phyloP scores from a whole-genome alignment of 1,139 yeast species.

The Hemisphaericaspora lyxosophila region DNA sequence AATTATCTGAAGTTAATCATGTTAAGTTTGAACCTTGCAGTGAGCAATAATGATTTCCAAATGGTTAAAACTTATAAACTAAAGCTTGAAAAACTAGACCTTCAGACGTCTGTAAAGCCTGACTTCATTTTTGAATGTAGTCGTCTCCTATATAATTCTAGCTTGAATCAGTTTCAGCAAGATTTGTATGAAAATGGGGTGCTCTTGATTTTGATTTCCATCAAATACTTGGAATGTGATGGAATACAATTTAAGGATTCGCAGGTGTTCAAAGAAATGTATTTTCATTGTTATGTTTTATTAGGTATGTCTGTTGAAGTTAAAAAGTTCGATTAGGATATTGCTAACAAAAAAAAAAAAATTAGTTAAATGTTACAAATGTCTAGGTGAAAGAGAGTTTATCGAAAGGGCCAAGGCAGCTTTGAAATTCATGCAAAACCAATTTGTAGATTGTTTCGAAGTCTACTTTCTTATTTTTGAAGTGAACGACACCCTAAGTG shows the following conservation, averaged over 20 bases:
- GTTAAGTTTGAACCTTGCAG: slow-evolving; percentile 10
- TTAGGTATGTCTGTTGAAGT: slow-evolving; percentile 3
- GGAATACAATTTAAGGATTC: slow-evolving; percentile 2
- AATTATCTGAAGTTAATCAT: slow-evolving; percentile 7
- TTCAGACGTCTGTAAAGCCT: slow-evolving; percentile 1
- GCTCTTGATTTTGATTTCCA: slow-evolving; percentile 7
- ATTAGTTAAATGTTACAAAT: slow-evolving; percentile 9
- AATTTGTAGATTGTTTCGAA: slow-evolving; percentile 10
- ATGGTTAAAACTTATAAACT: slow-evolving; percentile 8
- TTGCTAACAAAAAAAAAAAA: no score
- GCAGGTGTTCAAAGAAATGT: slow-evolving; percentile 6
- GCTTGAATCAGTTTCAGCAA: slow-evolving; percentile 6
- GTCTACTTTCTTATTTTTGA: slow-evolving; percentile 11
- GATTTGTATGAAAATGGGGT: slow-evolving; percentile 5
- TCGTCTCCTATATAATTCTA: slow-evolving; percentile 9
- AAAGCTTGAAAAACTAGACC: slow-evolving; percentile 1
- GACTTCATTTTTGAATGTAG: slow-evolving; percentile 11
- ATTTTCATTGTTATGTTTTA: slow-evolving; percentile 9
- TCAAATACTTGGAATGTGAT: slow-evolving; percentile 9
- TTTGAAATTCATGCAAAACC: slow-evolving; percentile 7
- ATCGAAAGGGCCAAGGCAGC: slow-evolving; percentile 6
- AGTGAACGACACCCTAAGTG: slow-evolving; percentile 2
- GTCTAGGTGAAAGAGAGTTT: slow-evolving; percentile 5
- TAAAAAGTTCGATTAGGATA: no score
- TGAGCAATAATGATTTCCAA: slow-evolving; percentile 5